A percentile compares a stretch with the other conserved stretches of the same genome.
Conservation (phyloP, 2,329 filamentous ascomycete species). For the Sphaerulina vaccinii region DNA sequence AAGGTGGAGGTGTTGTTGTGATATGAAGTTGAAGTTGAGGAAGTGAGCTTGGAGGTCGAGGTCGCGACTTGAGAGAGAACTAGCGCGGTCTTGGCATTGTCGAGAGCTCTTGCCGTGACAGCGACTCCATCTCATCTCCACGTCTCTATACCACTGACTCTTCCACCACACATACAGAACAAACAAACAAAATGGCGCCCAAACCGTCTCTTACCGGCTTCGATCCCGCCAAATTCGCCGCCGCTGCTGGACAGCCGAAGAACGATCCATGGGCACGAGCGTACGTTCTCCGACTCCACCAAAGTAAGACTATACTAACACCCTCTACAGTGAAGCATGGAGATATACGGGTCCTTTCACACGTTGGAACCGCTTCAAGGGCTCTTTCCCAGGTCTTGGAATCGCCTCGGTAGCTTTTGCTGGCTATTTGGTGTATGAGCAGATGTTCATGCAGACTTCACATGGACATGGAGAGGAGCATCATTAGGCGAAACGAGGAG, state of each 20-base stretch:
- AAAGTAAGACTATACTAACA: conserved; percentile 7
- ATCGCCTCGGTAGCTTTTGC: conserved; percentile 90
- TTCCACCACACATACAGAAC: neutral
- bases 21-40: neutral
- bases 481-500: conserved; percentile 22
- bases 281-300: conserved; percentile 44
- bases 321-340: conserved; percentile 78
- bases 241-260: conserved; percentile 62
- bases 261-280: conserved; percentile 63
- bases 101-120: neutral
- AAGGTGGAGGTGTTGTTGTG: neutral
- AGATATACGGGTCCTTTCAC: conserved; percentile 87
- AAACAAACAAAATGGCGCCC: conserved; percentile 48
- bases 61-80: no score
- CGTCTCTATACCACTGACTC: neutral
- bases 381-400: conserved; percentile 83
- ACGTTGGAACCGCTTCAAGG: conserved; percentile 84
- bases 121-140: conserved; percentile 1
- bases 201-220: conserved; percentile 84
- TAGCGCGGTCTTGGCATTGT: no score
- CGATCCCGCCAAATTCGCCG: conserved; percentile 76
- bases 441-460: conserved; percentile 64
- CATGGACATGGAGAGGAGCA: conserved; percentile 27
- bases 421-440: conserved; percentile 84
- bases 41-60: no score